Conservation (phyloP, 257 asterid genomes). For the Fraxinus pennsylvanica region DNA sequence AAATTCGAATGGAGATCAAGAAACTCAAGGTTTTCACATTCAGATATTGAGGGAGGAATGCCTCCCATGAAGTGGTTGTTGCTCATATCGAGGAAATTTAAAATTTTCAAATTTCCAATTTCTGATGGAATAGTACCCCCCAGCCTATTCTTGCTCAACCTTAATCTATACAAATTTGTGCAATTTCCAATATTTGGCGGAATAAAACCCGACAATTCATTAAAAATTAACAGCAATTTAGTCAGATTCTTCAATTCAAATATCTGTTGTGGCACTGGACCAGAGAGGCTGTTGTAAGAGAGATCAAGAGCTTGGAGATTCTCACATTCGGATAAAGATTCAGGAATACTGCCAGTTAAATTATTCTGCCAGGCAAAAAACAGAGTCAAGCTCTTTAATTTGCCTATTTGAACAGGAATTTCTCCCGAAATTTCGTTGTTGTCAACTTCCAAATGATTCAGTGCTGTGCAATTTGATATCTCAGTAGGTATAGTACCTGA, state of each 20-base stretch:
- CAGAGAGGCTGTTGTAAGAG: constrained; percentile 75
- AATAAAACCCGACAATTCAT: constrained; percentile 74
- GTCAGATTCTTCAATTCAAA: constrained; percentile 68
- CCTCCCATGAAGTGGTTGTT: constrained; percentile 65
- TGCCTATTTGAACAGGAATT: constrained; percentile 69
- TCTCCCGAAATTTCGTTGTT: constrained; percentile 74
- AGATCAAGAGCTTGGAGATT: constrained; percentile 87
- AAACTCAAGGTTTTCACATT: constrained; percentile 69
- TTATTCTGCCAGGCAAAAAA: constrained; percentile 94
- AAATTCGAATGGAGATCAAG: constrained; percentile 87
- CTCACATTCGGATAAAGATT: constrained; percentile 58
- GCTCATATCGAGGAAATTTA: constrained; percentile 79
- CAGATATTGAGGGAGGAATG: constrained; percentile 66
- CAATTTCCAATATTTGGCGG: constrained; percentile 88
- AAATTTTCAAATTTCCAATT: constrained; percentile 61
- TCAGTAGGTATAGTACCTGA: constrained; percentile 78
- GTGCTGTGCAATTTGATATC: constrained; percentile 61
- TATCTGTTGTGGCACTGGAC: constrained; percentile 60
- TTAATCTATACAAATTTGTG: constrained; percentile 74
- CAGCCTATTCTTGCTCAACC: constrained; percentile 63
- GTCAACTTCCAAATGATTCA: constrained; percentile 87
- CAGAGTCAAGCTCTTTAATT: constrained; percentile 54
- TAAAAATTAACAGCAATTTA: constrained; percentile 68
- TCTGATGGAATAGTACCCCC: constrained; percentile 89
- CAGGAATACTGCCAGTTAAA: constrained; percentile 77